These are phyloP conservation scores for Penicillium herquei DNA, from an alignment of 495 filamentous ascomycete species.

Conservation along the genomic window DNA sequence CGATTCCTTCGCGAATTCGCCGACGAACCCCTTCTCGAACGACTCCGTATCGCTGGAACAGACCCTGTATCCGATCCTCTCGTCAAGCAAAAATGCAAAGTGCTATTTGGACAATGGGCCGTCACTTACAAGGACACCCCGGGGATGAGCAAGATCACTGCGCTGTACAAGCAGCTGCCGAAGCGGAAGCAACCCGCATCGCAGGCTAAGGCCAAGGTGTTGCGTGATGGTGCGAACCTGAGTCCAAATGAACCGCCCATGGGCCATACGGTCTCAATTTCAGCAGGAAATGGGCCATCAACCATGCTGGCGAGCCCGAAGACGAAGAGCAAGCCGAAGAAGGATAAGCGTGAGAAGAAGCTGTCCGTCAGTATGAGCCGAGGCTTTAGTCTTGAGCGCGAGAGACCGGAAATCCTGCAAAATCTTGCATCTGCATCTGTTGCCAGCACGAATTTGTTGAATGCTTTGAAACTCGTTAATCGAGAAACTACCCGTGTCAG, in stretches of 20 bases:
- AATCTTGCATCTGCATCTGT: constrained; percentile 83
- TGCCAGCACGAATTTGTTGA: constrained; percentile 85
- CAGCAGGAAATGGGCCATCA: constrained; percentile 39
- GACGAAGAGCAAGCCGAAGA: constrained; percentile 37
- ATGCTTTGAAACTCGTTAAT: constrained; percentile 87
- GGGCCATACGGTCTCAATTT: constrained; percentile 46
- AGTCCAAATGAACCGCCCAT: constrained; percentile 58
- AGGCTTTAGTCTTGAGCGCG: constrained; percentile 81
- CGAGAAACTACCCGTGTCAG: constrained; percentile 85
- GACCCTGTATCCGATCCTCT: constrained; percentile 80
- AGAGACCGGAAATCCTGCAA: constrained; percentile 79
- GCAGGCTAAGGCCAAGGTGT: constrained; percentile 75
- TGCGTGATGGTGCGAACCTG: constrained; percentile 63
- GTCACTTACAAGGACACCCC: constrained; percentile 74
- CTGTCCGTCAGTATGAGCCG: constrained; percentile 19
- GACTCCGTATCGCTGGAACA: constrained; percentile 81
- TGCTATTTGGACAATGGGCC: constrained; percentile 87
- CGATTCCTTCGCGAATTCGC: constrained; percentile 84
- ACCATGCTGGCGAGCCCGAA: constrained; percentile 36
- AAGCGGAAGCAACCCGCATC: constrained; percentile 62
- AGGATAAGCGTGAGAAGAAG: constrained; percentile 41
- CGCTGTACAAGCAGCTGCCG: constrained; percentile 76
- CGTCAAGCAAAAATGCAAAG: constrained; percentile 81
- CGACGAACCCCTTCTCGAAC: constrained; percentile 91
- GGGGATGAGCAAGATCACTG: constrained; percentile 76